Conservation (phyloP, 345 rosid species). For the Gynandropsis gynandra region DNA sequence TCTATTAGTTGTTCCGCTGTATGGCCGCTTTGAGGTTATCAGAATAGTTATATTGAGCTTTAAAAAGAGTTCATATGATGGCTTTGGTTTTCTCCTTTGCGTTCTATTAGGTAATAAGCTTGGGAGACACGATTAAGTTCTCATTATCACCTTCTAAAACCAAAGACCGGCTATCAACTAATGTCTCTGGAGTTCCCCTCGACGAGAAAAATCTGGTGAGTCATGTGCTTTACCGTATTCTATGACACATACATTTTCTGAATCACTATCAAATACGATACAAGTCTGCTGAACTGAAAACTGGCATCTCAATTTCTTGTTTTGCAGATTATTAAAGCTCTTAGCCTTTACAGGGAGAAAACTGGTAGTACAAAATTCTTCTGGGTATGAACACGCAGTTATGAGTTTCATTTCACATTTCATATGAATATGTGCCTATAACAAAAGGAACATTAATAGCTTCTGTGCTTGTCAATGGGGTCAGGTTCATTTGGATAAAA, state of each 20-base stretch:
- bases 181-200: constrained; percentile 77
- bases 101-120: constrained; percentile 52
- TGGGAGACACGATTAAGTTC: constrained; percentile 87
- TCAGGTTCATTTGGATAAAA: constrained; percentile 88
- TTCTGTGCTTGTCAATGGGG: constrained; percentile 15
- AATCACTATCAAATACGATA: too few species aligned
- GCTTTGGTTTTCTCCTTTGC: neutral
- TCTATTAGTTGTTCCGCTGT: neutral
- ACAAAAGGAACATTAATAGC: neutral
- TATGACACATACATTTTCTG: neutral
- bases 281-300: too few species aligned
- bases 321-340: constrained; percentile 89
- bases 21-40: neutral
- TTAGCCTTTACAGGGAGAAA: constrained; percentile 78
- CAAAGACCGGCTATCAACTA: constrained; percentile 71
- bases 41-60: neutral
- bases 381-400: constrained; percentile 45
- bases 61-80: neutral
- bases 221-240: constrained; percentile 36
- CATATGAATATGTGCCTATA: neutral
- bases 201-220: constrained; percentile 74
- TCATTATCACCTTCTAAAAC: constrained; percentile 75
- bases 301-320: constrained; percentile 2
- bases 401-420: neutral
- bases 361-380: constrained; percentile 71